A percentile compares a stretch with the other conserved stretches of the same genome.
These are phyloP conservation scores for Penicillium mononematosum DNA, from an alignment of 495 filamentous ascomycete genomes.

Conservation along the genomic window DNA sequence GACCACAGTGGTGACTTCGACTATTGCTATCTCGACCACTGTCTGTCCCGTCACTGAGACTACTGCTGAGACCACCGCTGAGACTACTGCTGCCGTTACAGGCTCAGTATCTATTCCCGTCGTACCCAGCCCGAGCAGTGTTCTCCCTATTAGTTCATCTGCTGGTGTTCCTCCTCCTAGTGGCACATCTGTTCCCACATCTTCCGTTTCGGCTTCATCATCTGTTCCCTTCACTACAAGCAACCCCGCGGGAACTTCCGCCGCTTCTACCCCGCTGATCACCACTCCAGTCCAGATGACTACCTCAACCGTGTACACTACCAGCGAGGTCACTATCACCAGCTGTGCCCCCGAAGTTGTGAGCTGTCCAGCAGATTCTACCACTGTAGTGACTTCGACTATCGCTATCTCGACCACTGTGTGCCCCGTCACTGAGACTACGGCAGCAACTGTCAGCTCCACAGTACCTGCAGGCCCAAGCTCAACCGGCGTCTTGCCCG, in stretches of 20 bases:
- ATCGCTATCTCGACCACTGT: slow-evolving; percentile 59
- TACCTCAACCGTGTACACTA: slow-evolving; percentile 60
- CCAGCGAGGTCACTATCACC: slow-evolving; percentile 56
- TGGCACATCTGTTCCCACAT: background rate
- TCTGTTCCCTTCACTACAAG: background rate
- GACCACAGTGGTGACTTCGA: slow-evolving; percentile 53
- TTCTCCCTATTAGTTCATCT: background rate
- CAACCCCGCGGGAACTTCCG: background rate
- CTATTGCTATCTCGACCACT: slow-evolving; percentile 60
- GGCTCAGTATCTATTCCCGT: slow-evolving; percentile 9
- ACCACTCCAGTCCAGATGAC: slow-evolving; percentile 29
- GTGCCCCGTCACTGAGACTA: slow-evolving; percentile 46
- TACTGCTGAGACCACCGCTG: slow-evolving; percentile 26
- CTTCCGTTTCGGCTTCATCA: too few species aligned
- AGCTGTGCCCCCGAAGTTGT: slow-evolving; percentile 56
- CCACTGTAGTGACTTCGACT: slow-evolving; percentile 52
- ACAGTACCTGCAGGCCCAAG: slow-evolving; percentile 3
- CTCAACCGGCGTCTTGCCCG: background rate
- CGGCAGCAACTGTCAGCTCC: slow-evolving; percentile 23
- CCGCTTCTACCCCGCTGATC: background rate
- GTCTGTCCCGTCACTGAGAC: slow-evolving; percentile 53
- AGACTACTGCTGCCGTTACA: slow-evolving; percentile 22
- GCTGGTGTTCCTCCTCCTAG: background rate
- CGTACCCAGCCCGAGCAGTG: background rate
- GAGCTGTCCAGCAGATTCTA: slow-evolving; percentile 55